Percentiles rank a stretch among this genome's conserved stretches.
Conservation (phyloP, 1,139 yeast species). For the Kluyveromyces sp. region DNA sequence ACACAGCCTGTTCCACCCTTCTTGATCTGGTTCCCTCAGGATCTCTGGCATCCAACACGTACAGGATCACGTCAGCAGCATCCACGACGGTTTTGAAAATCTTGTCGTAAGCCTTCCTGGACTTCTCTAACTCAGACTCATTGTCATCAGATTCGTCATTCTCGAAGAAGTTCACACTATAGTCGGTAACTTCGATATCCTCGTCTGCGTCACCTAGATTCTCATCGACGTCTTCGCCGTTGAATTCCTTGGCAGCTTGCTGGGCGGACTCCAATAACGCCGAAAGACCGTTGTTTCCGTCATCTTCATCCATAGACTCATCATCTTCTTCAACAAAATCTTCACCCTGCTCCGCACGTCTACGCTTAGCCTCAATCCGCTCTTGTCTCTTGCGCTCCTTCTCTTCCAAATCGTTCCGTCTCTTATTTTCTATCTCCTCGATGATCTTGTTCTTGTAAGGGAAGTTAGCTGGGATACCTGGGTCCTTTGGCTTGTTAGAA, state of each 20-base stretch:
- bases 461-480: slow-evolving; percentile 90
- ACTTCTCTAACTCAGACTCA: slow-evolving; percentile 57
- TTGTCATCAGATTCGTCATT: slow-evolving; percentile 37
- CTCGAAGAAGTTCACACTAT: slow-evolving; percentile 42
- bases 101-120: slow-evolving; percentile 89
- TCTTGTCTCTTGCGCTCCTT: slow-evolving; percentile 41
- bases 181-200: slow-evolving; percentile 46
- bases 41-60: slow-evolving; percentile 94
- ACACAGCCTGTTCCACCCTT: slow-evolving; percentile 83
- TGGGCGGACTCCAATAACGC: slow-evolving; percentile 89
- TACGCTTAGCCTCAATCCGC: slow-evolving; percentile 42
- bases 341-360: slow-evolving; percentile 40
- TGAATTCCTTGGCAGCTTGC: slow-evolving; percentile 67
- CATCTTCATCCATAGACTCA: slow-evolving; percentile 42
- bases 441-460: slow-evolving; percentile 86
- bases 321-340: slow-evolving; percentile 37
- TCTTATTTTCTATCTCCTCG: slow-evolving; percentile 69
- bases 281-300: slow-evolving; percentile 51
- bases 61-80: slow-evolving; percentile 80
- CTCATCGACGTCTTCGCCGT: slow-evolving; percentile 40
- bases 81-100: slow-evolving; percentile 79
- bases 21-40: slow-evolving; percentile 93
- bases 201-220: slow-evolving; percentile 33
- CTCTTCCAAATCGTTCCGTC: slow-evolving; percentile 56
- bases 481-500: slow-evolving; percentile 74